Evolutionary conservation across 2,329 filamentous ascomycete species (phyloP), one percentile per base, ranked within the genome.

Genomic region (Colletotrichum ledebouriae): DNA sequence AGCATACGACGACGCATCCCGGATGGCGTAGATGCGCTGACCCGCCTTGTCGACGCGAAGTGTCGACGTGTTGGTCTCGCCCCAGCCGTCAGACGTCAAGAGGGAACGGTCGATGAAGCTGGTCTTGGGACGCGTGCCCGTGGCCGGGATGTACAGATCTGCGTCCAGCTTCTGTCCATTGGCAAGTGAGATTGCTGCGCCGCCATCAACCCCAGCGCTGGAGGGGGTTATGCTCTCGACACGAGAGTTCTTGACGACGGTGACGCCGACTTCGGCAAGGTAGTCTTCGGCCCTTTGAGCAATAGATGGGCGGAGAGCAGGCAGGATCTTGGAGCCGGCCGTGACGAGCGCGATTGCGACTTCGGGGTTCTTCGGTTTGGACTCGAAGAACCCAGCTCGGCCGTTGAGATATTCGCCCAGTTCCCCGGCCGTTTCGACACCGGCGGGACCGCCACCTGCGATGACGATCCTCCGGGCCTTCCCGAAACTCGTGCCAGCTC

Each of bases 401-500:
- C 84, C 82, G 65, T 87, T 87, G 15, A 87, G 77, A 71, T 81
- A 78, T 70, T 86, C 83, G 33, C 83, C 86, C 0, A 86, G 75
- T 67, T 86, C 83, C 15, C 84, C 84, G 0, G 84, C 82, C 3
- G 84, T 77, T 74, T 88, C 86, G 15, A 83, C 76, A 13, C 85
- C 86, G 0, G 84, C 87, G 9, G 79, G 60, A 3, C 86, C 86
- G 2, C 81, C 86, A 13, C 86, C 86, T 3, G 79, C 84, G 42
- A 86, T 78, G 6, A 86, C 73, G 42, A 86, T 22, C 83, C 58
- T 78, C 29, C 80, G 82, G 0, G 82, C 80, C 1, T 59, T 64
- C 0, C 78, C 17, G 80, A 62, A 87, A 82, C 1, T 70, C 59
- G 0, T 61, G 58, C 79, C 83, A 85, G 60, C 72, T 75, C 13